A percentile compares a stretch with the other conserved stretches of the same genome.
These are phyloP conservation scores for Leptoxyphium fumago DNA, from an alignment of 2,329 filamentous ascomycete genomes.

Conservation along the genomic window DNA sequence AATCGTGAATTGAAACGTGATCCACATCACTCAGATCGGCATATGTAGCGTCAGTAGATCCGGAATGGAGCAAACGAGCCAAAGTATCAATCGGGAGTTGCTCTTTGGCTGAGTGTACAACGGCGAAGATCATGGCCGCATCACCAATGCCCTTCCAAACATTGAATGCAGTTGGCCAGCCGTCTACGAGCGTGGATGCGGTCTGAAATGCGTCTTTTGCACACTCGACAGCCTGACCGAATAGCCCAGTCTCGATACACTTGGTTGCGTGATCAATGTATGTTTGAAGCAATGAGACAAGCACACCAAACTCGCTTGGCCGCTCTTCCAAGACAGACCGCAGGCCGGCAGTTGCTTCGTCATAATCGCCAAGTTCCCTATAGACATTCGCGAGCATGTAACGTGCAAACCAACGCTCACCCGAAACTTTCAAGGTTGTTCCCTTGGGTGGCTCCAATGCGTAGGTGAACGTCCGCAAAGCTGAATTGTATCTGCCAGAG, in stretches of 20 bases:
- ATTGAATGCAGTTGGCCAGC: conserved; percentile 65
- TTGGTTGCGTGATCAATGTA: conserved; percentile 68
- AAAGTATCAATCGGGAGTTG: conserved; percentile 49
- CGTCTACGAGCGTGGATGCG: conserved; percentile 45
- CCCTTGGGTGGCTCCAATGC: conserved; percentile 61
- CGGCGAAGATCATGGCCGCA: conserved; percentile 71
- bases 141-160: conserved; percentile 90
- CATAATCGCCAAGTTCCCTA: conserved; percentile 78
- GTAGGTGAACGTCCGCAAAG: conserved; percentile 76
- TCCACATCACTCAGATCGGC: conserved; percentile 56
- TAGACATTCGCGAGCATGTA: conserved; percentile 96
- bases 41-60: conserved; percentile 41
- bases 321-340: conserved; percentile 53
- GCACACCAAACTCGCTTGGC: conserved; percentile 68
- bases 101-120: conserved; percentile 51
- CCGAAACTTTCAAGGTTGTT: conserved; percentile 37
- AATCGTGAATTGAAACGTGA: conserved; percentile 27
- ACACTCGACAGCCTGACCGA: conserved; percentile 64
- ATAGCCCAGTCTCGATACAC: conserved; percentile 67
- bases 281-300: conserved; percentile 76
- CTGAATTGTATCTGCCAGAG: conserved; percentile 85
- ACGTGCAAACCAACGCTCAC: conserved; percentile 83
- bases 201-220: conserved; percentile 55
- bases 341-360: conserved; percentile 68
- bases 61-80: conserved; percentile 41